Conservation (phyloP, 345 rosid species). For the Brassica incana region DNA sequence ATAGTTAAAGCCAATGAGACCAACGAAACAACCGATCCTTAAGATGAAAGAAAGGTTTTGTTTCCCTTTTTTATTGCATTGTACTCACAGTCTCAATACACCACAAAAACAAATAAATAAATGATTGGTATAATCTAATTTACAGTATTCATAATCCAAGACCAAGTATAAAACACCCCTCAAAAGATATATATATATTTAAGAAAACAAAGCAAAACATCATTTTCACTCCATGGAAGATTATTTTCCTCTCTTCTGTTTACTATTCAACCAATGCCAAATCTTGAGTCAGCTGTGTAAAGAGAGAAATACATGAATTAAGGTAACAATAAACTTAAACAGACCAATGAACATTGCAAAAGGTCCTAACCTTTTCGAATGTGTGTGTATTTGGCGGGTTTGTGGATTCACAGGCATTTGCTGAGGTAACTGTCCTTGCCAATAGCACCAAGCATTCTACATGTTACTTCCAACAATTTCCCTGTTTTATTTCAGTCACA, state of each 20-base stretch:
- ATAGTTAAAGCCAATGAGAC: constrained; percentile 16
- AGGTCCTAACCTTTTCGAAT: constrained; percentile 27
- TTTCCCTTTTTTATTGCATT: constrained; percentile 20
- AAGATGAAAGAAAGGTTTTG: constrained; percentile 19
- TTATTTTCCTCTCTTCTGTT: constrained; percentile 1
- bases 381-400: constrained; percentile 25
- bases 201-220: constrained; percentile 11
- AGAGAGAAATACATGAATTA: not conserved
- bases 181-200: constrained; percentile 25
- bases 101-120: constrained; percentile 39
- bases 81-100: constrained; percentile 35
- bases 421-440: constrained; percentile 55
- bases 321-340: not conserved
- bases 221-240: constrained; percentile 26
- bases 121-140: constrained; percentile 38
- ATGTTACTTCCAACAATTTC: constrained; percentile 67
- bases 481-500: constrained; percentile 49
- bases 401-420: constrained; percentile 45
- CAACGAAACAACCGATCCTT: constrained; percentile 5
- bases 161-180: constrained; percentile 20
- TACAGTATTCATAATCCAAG: constrained; percentile 40
- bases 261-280: constrained; percentile 31
- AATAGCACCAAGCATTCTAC: constrained; percentile 59
- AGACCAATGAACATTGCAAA: not conserved
- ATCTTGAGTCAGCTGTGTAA: constrained; percentile 12